Conservation (phyloP, 345 rosid species). For the Melaleuca alternifolia region DNA sequence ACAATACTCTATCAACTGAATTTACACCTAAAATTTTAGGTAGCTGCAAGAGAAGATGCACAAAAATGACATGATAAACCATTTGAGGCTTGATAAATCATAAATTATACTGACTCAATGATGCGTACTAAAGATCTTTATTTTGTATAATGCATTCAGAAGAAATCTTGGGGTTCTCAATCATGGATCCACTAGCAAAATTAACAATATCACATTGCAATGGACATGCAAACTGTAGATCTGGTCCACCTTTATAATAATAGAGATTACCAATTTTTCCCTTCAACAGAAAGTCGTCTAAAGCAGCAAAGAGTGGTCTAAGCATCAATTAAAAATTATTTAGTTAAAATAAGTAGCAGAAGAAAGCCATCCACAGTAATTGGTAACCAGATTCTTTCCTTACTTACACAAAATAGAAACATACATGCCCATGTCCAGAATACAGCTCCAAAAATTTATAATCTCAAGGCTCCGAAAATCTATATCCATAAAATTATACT, state of each 20-base stretch:
- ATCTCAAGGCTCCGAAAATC: background rate
- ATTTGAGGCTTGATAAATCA: background rate
- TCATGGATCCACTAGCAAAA: background rate
- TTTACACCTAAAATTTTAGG: conserved; percentile 69
- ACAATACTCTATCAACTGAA: conserved; percentile 73
- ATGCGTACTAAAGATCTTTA: background rate
- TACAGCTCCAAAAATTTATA: background rate
- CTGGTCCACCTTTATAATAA: background rate
- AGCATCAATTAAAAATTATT: background rate
- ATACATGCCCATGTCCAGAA: background rate
- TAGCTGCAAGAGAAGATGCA: conserved; percentile 33
- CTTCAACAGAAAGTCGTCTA: background rate
- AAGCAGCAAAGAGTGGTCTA: background rate
- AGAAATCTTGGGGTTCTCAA: background rate
- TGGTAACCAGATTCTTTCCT: background rate
- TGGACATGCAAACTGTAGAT: background rate
- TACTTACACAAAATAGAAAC: background rate
- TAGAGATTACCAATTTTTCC: background rate
- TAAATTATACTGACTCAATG: background rate
- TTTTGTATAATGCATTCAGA: background rate
- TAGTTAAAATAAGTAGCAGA: background rate
- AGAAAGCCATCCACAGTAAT: background rate
- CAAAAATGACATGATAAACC: background rate
- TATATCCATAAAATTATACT: background rate
- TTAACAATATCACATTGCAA: background rate